phyloP scores from a whole-genome alignment of 139 green algal genomes.

The Asterochloris sp. region DNA sequence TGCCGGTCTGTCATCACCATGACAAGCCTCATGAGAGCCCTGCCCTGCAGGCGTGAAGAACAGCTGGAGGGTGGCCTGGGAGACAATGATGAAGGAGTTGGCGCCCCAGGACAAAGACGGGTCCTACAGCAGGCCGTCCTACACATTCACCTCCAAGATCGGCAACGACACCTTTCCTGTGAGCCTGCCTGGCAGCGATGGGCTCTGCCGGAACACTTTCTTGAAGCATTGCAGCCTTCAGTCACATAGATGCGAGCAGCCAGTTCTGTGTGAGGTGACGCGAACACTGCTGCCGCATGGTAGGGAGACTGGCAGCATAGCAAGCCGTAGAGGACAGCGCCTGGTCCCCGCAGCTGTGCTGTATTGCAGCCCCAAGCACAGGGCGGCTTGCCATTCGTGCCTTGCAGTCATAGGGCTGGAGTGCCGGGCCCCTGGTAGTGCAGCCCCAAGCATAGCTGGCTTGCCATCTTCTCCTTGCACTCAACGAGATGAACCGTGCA shows the following conservation, averaged over 20 bases:
- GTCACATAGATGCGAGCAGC: neutral
- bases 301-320: too few relatives aligned
- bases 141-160: conserved; percentile 62
- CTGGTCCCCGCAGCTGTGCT: too few relatives aligned
- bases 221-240: neutral
- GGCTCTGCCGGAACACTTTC: too few relatives aligned
- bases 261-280: neutral
- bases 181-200: neutral
- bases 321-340: too few relatives aligned
- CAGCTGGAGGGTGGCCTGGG: conserved; percentile 69
- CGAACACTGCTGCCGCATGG: neutral
- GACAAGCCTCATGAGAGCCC: neutral
- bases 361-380: too few relatives aligned
- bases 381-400: too few relatives aligned
- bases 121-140: conserved; percentile 67
- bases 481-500: too few relatives aligned
- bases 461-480: too few relatives aligned
- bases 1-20: neutral
- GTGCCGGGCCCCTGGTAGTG: too few relatives aligned
- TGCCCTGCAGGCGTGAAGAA: conserved; percentile 57
- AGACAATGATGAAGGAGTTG: conserved; percentile 83
- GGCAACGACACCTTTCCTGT: conserved; percentile 57
- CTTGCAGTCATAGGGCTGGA: too few relatives aligned
- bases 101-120: conserved; percentile 75
- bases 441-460: too few relatives aligned